These are phyloP conservation scores for Diutina mesorugosa DNA, from an alignment of 1,139 yeast genomes.

Conservation along the genomic window DNA sequence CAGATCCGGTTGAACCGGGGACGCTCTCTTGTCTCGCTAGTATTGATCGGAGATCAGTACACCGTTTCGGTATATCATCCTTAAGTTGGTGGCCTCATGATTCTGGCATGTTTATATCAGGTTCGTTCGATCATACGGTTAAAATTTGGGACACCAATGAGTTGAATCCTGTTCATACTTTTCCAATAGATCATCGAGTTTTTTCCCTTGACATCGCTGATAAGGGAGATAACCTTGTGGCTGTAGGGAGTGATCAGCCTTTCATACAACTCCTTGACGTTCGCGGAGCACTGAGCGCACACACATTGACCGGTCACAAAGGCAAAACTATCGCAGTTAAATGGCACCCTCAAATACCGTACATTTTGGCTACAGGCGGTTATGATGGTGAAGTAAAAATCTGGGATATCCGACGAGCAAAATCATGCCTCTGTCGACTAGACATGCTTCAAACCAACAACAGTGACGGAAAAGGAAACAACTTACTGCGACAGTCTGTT, in stretches of 20 bases:
- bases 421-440: slow-evolving; percentile 48
- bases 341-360: slow-evolving; percentile 63
- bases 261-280: slow-evolving; percentile 61
- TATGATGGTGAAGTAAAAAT: slow-evolving; percentile 54
- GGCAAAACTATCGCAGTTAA: slow-evolving; percentile 53
- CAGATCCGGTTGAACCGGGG: slow-evolving; percentile 1
- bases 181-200: slow-evolving; percentile 39
- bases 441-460: slow-evolving; percentile 34
- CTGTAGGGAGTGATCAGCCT: slow-evolving; percentile 61
- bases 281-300: slow-evolving; percentile 57
- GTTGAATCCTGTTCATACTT: slow-evolving; percentile 50
- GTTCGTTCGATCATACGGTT: slow-evolving; percentile 68
- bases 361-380: slow-evolving; percentile 65
- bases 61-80: slow-evolving; percentile 60
- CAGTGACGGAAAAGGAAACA: slow-evolving; percentile 10
- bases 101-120: slow-evolving; percentile 72
- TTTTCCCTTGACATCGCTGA: slow-evolving; percentile 39
- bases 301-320: slow-evolving; percentile 52
- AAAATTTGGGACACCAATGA: slow-evolving; percentile 75
- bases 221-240: slow-evolving; percentile 32
- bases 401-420: slow-evolving; percentile 69
- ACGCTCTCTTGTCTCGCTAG: slow-evolving; percentile 15
- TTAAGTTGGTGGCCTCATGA: slow-evolving; percentile 87
- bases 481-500: slow-evolving; percentile 21
- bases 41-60: slow-evolving; percentile 44